Evolutionary conservation across 1,284 basidiomycete species (phyloP), one percentile per base, ranked within the genome.

Genomic region (Microbotryomycetes sp.): DNA sequence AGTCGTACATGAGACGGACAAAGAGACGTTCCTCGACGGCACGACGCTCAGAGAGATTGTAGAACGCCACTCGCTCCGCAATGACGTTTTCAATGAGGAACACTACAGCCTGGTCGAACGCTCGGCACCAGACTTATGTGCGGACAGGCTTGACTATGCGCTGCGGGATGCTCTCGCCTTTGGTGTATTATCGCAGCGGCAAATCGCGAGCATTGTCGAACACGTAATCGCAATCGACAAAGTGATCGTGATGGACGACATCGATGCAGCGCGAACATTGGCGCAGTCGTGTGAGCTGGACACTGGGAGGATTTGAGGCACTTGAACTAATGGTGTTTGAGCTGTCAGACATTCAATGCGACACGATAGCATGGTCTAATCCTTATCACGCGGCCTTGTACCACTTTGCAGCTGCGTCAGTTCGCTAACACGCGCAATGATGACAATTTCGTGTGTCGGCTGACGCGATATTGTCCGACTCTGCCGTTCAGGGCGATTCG

Each of bases 1-100:
- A 7, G 46, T 56, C 26, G 45, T 56, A 13, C 54, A 56, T 26
- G 54, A 56, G n/a, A 45, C 16, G 21, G 54, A 56, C 54, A 56
- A 56, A n/a, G 5, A 28, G 4, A 11, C 21, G 15, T 56, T 4
- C 21, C 6, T 24, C 24, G n/a, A 15, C 16, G 7, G 9, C 18
- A 41, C 54, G 3, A 27, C 45, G 23, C 3, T 56, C 54, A 15
- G 9, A 28, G 41, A 56, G 41, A 56, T 56, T 11, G 16, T 56
- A 35, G 4, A 6, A 13, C 9, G 18, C 3, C 45, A 56, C 45
- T 21, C 23, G n/a, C 29, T 47, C 27, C 41, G 28, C 24, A 27
- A 35, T 3, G 5, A 47, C 13, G n/a, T 46, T 26, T 56, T 46
- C 16, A 21, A 56, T 3, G 54, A 56, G 46, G 28, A 26, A 5